Evolutionary conservation across 257 asterid species (phyloP).

Genomic region (Eustoma russellianum): DNA sequence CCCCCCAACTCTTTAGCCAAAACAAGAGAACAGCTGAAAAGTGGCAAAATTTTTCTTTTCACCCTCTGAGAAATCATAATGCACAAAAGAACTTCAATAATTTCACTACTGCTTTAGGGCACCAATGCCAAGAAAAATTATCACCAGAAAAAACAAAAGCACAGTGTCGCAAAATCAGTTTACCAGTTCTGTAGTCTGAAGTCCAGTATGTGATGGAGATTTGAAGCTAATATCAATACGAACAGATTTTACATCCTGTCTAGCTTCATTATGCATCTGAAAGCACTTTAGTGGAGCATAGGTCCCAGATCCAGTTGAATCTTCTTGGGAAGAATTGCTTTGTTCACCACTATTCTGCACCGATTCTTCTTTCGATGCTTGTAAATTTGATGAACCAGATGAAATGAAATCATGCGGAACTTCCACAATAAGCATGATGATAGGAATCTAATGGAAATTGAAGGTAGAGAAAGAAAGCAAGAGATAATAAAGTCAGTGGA

Average conservation of each 20-base stretch:
- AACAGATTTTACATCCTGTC: constrained; percentile 61
- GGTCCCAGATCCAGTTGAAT: constrained; percentile 34
- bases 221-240: constrained; percentile 97
- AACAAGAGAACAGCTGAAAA: neutral
- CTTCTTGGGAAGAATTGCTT: constrained; percentile 38
- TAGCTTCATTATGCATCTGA: constrained; percentile 25
- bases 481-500: constrained; percentile 4
- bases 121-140: neutral
- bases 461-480: neutral
- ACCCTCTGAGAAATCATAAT: neutral
- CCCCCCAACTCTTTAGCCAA: too few relatives aligned
- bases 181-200: constrained; percentile 98
- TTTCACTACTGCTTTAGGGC: neutral
- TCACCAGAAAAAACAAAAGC: neutral
- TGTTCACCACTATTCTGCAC: constrained; percentile 34
- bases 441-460: constrained; percentile 59
- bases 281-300: constrained; percentile 33
- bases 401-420: constrained; percentile 76
- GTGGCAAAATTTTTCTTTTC: neutral
- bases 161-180: neutral
- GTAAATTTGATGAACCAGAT: constrained; percentile 39
- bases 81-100: neutral
- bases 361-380: constrained; percentile 40
- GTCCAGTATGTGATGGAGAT: constrained; percentile 95
- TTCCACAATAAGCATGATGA: constrained; percentile 98